phyloP scores from a whole-genome alignment of 1,139 yeast species.

The Cylindricascospora bacillispora region DNA sequence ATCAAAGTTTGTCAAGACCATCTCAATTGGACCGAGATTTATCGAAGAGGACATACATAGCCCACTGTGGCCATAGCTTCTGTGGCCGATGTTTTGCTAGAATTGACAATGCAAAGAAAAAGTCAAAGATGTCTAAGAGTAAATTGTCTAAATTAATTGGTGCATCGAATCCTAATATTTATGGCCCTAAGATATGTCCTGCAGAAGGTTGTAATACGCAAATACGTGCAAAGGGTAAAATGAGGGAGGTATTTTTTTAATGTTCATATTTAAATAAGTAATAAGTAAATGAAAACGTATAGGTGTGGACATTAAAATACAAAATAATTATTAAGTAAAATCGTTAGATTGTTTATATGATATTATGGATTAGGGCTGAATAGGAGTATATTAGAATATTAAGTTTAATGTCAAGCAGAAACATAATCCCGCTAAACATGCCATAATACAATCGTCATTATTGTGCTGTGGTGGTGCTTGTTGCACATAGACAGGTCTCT shows the following conservation, averaged over 20 bases:
- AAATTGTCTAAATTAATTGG: slow-evolving; percentile 17
- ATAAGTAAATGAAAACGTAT: neutral
- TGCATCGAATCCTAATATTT: slow-evolving; percentile 25
- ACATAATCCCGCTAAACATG: slow-evolving; percentile 60
- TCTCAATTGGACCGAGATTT: slow-evolving; percentile 46
- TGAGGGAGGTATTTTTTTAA: slow-evolving; percentile 23
- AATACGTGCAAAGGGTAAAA: slow-evolving; percentile 18
- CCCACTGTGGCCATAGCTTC: slow-evolving; percentile 72
- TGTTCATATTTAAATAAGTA: neutral
- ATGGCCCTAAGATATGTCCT: slow-evolving; percentile 25
- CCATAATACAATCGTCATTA: slow-evolving; percentile 42
- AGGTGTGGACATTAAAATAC: no score
- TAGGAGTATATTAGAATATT: no score
- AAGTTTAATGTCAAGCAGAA: slow-evolving; percentile 60
- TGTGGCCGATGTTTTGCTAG: slow-evolving; percentile 68
- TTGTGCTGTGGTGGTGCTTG: slow-evolving; percentile 33
- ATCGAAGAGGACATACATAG: slow-evolving; percentile 54
- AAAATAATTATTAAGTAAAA: no score
- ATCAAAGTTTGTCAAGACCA: slow-evolving; percentile 40
- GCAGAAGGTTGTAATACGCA: slow-evolving; percentile 17
- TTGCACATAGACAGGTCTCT: slow-evolving; percentile 54
- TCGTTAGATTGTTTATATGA: slow-evolving; percentile 1
- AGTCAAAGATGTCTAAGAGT: slow-evolving; percentile 13
- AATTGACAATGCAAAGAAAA: slow-evolving; percentile 19
- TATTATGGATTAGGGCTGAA: no score